Conservation (phyloP, 176 grass and related monocot genomes). For the Raddia guianensis region DNA sequence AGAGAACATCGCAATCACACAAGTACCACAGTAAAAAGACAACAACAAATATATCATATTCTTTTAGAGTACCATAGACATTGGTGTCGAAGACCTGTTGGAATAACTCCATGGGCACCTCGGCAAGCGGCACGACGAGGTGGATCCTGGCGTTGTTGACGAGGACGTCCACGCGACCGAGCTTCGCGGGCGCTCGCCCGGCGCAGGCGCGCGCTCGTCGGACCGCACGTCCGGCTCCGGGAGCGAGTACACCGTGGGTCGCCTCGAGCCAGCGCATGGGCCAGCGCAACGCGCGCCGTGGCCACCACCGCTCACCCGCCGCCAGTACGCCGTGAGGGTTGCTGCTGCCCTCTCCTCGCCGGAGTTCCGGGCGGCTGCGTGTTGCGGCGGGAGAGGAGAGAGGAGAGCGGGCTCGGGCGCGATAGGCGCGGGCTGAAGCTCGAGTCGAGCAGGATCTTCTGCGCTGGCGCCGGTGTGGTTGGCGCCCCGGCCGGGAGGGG, state of each 20-base stretch:
- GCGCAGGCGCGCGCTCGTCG: conserved; percentile 52
- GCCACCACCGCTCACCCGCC: conserved; percentile 83
- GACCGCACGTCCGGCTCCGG: conserved; percentile 69
- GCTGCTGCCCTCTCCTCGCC: no score
- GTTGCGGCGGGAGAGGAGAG: conserved; percentile 73
- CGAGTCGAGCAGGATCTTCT: conserved; percentile 59
- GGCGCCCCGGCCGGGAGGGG: background rate
- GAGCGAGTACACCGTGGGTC: conserved; percentile 56
- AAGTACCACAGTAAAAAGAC: background rate
- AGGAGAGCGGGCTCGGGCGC: conserved; percentile 73
- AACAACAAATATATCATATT: background rate
- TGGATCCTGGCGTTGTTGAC: conserved; percentile 94
- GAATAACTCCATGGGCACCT: conserved; percentile 73
- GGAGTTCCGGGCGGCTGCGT: conserved; percentile 69
- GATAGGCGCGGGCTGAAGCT: conserved; percentile 62
- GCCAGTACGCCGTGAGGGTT: no score
- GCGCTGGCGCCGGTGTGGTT: conserved; percentile 31
- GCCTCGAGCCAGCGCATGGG: conserved; percentile 69
- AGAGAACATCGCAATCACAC: conserved; percentile 7
- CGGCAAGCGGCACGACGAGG: conserved; percentile 78
- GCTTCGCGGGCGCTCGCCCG: conserved; percentile 40
- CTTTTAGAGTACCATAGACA: conserved; percentile 62
- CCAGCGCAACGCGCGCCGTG: conserved; percentile 62
- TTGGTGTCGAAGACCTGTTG: conserved; percentile 78
- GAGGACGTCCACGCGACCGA: conserved; percentile 77